Percentiles rank a stretch among this genome's conserved stretches.
Evolutionary conservation across 2,329 filamentous ascomycete genomes (phyloP).

Genomic region (Neodidymelliopsis sp.): DNA sequence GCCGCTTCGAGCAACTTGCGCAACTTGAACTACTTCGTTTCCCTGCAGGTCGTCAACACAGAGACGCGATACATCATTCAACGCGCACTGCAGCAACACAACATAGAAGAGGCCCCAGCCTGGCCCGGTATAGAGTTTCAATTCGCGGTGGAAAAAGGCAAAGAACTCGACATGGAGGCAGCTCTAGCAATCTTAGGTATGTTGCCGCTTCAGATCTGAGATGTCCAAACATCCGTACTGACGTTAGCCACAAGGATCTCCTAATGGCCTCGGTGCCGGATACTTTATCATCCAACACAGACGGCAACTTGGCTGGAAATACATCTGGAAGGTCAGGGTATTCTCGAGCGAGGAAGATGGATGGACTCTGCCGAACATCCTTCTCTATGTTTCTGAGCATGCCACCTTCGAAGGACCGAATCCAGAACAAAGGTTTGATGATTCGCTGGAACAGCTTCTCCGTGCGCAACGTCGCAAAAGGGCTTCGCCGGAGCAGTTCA

Average conservation of each 20-base stretch:
- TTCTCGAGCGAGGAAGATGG: slow-evolving; percentile 2
- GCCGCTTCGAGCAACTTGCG: not conserved
- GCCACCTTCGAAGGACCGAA: not conserved
- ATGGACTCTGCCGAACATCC: slow-evolving; percentile 3
- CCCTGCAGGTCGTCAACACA: slow-evolving; percentile 6
- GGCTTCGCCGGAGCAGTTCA: not conserved
- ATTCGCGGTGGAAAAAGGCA: not conserved
- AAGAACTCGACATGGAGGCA: slow-evolving; percentile 6
- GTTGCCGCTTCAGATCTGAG: not conserved
- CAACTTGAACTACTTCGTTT: slow-evolving; percentile 16
- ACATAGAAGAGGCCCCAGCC: not conserved
- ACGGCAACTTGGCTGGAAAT: slow-evolving; percentile 19
- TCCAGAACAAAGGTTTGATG: slow-evolving; percentile 2
- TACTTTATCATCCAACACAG: slow-evolving; percentile 25
- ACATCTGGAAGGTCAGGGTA: slow-evolving; percentile 17
- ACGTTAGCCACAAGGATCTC: slow-evolving; percentile 4
- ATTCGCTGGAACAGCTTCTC: not conserved
- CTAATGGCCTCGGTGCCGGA: slow-evolving; percentile 19
- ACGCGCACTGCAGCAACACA: not conserved
- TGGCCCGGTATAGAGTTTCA: slow-evolving; percentile 13
- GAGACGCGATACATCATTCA: slow-evolving; percentile 6
- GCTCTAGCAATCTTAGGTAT: slow-evolving; percentile 8
- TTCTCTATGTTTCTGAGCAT: slow-evolving; percentile 18
- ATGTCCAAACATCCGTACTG: not conserved
- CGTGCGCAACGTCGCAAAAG: not conserved